Base-by-base conservation (phyloP, 257 asterid genomes). In the Solanum stenotomum region DNA sequence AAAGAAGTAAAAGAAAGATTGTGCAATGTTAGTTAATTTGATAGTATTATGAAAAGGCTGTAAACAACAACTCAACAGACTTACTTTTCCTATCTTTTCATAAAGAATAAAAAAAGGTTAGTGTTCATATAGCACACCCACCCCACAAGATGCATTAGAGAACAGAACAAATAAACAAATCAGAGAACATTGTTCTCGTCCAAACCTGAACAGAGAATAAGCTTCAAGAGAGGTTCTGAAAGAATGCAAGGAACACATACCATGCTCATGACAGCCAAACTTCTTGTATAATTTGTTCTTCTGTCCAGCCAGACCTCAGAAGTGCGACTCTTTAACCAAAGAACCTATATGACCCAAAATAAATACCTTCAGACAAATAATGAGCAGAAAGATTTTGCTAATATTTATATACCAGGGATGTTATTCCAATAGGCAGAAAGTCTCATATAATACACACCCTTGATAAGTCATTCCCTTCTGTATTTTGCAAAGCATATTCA, bases 211-310 rank as follows among this genome's bases (percentile, higher is more conserved):
- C 42, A 87, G 78, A 67, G 49, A 29, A 86, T 12, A 85, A 78
- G 85, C 76, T 82, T 88, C 67, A 76, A 87, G 46, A 49, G 84
- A 88, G 88, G 11, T 29, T 77, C 42, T 34, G 67, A 84, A 42
- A 87, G 89, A 70, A 81, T 29, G 15, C 42, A 49, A 29, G 42
- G 68, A 90, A 78, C 44, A 84, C 68, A 86, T 94, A 97, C 99
- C 99, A 97, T 97, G 91, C 99, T 97, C 99, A 97, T 97, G 89
- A 97, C 99, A 86, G 99, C 99, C 93, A 97, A 94, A 92, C 99
- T 97, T 92, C 99, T 92, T 40, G 99, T 95, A 90, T 96, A 97
- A 92, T 94, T 96, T 89, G 99, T 97, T 94, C 99, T 96, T 91
- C 99, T 94, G 90, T 93, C 98, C 90, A 97, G 90, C 99, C 99